Evolutionary conservation across 257 asterid genomes (phyloP).

Genomic region (Salvia rosmarinus): DNA sequence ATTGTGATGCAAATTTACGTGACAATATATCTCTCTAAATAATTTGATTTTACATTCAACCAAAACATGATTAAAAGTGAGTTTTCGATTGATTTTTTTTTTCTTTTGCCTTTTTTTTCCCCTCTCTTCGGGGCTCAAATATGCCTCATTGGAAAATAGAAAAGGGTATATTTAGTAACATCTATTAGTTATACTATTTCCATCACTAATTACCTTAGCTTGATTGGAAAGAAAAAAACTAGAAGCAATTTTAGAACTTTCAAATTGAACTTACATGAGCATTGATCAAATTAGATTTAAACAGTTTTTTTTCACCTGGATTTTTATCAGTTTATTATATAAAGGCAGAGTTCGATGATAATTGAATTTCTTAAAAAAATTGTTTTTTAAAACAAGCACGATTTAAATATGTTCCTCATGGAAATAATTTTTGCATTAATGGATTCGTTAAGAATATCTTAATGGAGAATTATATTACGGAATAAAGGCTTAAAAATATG

Average conservation of each 20-base stretch:
- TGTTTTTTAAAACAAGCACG: no score
- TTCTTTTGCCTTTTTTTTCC: no score
- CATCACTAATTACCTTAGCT: not conserved
- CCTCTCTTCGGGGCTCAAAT: not conserved
- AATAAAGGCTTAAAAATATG: not conserved
- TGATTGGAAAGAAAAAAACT: not conserved
- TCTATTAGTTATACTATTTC: not conserved
- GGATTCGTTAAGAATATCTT: no score
- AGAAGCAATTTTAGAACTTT: no score
- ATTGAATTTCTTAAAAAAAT: no score
- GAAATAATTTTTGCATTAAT: no score
- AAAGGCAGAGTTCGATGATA: no score
- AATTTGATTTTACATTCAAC: conserved; percentile 38
- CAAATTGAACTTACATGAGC: no score
- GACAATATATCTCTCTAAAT: conserved; percentile 33
- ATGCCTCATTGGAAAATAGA: conserved; percentile 44
- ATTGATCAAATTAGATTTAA: no score
- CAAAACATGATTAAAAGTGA: conserved; percentile 41
- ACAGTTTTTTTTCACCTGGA: no score
- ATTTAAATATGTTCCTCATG: no score
- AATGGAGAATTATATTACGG: not conserved
- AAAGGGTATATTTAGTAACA: not conserved
- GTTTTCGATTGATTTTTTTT: conserved; percentile 24
- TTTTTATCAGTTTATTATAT: no score
- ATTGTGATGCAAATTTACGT: conserved; percentile 43